A percentile compares a stretch with the other conserved stretches of the same genome.
phyloP scores from a whole-genome alignment of 176 grass and related monocot species.

The Saccharum officinarum region DNA sequence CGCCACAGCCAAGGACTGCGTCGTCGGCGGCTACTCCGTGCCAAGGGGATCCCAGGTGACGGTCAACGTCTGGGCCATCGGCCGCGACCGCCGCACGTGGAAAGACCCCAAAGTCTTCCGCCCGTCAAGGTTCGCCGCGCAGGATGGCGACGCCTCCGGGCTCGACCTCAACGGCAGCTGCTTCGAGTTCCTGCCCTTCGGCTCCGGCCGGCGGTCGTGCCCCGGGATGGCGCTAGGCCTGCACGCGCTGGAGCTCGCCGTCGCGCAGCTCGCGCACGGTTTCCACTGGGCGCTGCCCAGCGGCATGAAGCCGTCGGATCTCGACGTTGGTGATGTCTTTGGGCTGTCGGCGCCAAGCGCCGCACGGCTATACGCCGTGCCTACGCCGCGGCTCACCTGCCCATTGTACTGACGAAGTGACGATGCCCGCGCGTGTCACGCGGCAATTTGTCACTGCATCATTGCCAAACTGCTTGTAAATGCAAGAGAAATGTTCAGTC shows the following conservation, averaged over 20 bases:
- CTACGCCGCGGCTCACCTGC: slow-evolving; percentile 55
- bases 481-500: no score
- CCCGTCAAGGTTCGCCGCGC: slow-evolving; percentile 47
- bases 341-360: slow-evolving; percentile 87
- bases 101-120: slow-evolving; percentile 66
- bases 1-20: slow-evolving; percentile 64
- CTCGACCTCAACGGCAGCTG: slow-evolving; percentile 82
- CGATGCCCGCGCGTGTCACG: no score
- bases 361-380: slow-evolving; percentile 60
- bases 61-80: slow-evolving; percentile 88
- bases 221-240: slow-evolving; percentile 27
- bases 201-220: slow-evolving; percentile 75
- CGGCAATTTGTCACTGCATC: no score
- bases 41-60: slow-evolving; percentile 62
- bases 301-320: slow-evolving; percentile 74
- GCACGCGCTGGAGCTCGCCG: background rate
- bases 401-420: slow-evolving; percentile 2
- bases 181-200: slow-evolving; percentile 92
- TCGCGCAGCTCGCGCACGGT: slow-evolving; percentile 68
- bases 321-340: slow-evolving; percentile 79
- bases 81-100: slow-evolving; percentile 58
- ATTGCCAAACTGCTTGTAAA: no score
- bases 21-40: slow-evolving; percentile 67
- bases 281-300: slow-evolving; percentile 66
- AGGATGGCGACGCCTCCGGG: slow-evolving; percentile 19